Conservation (phyloP, 1,139 yeast species). For the Kodamaea arcana region DNA sequence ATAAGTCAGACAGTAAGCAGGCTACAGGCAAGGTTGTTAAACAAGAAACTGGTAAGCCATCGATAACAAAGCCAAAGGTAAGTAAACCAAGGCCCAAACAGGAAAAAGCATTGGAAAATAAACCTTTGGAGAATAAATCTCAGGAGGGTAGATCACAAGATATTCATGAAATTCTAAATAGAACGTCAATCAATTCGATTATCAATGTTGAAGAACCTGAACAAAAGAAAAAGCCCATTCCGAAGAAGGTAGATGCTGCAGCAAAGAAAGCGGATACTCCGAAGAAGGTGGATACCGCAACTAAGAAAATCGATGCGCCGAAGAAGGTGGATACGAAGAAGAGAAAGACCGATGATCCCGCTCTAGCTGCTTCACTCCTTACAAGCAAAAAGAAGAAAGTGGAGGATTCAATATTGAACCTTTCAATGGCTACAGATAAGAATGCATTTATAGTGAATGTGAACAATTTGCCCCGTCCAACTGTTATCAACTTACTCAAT, state of each 20-base stretch:
- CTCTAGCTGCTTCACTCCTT: slow-evolving; percentile 13
- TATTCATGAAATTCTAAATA: slow-evolving; percentile 14
- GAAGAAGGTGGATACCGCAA: slow-evolving; percentile 11
- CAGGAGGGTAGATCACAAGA: not conserved
- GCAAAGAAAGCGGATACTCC: no score
- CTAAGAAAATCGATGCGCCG: not conserved
- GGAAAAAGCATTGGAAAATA: slow-evolving; percentile 2
- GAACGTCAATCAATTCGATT: slow-evolving; percentile 36
- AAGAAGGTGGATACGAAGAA: slow-evolving; percentile 1
- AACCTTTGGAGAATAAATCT: slow-evolving; percentile 1
- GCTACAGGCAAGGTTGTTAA: not conserved
- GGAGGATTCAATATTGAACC: slow-evolving; percentile 13
- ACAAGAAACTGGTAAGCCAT: not conserved
- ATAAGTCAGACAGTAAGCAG: not conserved
- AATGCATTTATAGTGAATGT: slow-evolving; percentile 4
- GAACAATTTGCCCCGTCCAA: slow-evolving; percentile 14
- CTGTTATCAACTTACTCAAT: slow-evolving; percentile 15
- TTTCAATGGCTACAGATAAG: slow-evolving; percentile 19
- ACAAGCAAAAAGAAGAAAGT: no score
- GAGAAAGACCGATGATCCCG: slow-evolving; percentile 2
- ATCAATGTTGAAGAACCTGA: slow-evolving; percentile 29
- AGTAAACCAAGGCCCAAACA: slow-evolving; percentile 4
- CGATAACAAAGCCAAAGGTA: slow-evolving; percentile 5
- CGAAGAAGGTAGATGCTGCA: slow-evolving; percentile 12
- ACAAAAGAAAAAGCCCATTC: slow-evolving; percentile 12